Evolutionary conservation across 140 eudicot genomes (phyloP), one percentile per base, ranked within the genome.

Genomic region (Cichorium intybus): DNA sequence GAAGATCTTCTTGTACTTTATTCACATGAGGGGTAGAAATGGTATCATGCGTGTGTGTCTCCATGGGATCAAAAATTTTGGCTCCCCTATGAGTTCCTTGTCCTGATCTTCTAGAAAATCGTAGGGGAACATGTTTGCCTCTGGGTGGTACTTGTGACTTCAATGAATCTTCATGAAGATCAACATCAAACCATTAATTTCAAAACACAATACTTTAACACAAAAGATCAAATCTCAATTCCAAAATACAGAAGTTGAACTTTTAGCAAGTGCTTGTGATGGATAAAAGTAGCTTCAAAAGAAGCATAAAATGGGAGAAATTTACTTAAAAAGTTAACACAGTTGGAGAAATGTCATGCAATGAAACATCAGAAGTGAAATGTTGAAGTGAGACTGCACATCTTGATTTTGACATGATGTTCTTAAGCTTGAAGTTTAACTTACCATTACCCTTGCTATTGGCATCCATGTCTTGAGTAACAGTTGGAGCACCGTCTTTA

Each of bases 21-120:
- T 75, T 49, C 50, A 81, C 76, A 75, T 83, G 89, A 26, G 89
- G 81, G 16, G 75, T 71, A 56, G 73, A 26, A 12, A 71, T 72
- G 46, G 24, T 16, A 51, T 58, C 63, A 27, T 57, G 54, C 5
- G 7, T 62, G 28, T 68, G 45, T 39, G 73, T 60, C 54, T 61
- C 83, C 54, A 76, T 72, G 39, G 85, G 52, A 62, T 84, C 95
- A 61, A 64, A 68, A 72, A 91, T 81, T 75, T 77, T 82, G 39
- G 74, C 86, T 61, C 90, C 87, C 67, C 84, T 77, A 45, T 61
- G 77, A 49, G 41, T 60, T 33, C 65, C 69, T 55, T 68, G 52
- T 1, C 45, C 56, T 51, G 55, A n/a, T 54, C 48, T 70, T 61
- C 81, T 74, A 23, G 34, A 8, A 7, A 71, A 80, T 68, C 71